Percentiles rank a stretch among this genome's conserved stretches.
These are phyloP conservation scores for Curvularia verruculosa DNA, from an alignment of 2,329 filamentous ascomycete species.

Conservation along the genomic window DNA sequence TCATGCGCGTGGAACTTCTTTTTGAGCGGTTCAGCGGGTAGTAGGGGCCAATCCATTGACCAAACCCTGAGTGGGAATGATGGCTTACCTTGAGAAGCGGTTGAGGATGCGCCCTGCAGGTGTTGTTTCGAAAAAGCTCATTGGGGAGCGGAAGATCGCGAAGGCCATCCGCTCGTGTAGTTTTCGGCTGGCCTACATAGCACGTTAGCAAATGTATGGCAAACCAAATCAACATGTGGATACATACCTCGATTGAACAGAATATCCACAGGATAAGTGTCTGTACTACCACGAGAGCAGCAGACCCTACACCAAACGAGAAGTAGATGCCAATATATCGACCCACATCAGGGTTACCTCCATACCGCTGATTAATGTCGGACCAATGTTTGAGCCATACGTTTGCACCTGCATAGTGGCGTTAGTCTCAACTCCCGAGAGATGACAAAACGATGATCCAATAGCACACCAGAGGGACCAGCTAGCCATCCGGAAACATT, in stretches of 20 bases:
- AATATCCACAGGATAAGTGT: slow-evolving; percentile 98
- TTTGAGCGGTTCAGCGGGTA: slow-evolving; percentile 6
- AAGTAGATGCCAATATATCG: slow-evolving; percentile 97
- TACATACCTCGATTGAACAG: slow-evolving; percentile 92
- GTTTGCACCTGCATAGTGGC: slow-evolving; percentile 66
- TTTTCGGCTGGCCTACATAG: slow-evolving; percentile 80
- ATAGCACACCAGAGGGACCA: slow-evolving; percentile 7
- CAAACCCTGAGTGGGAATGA: slow-evolving; percentile 11
- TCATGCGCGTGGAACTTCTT: not conserved
- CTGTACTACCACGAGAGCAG: slow-evolving; percentile 84
- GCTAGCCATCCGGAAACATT: not conserved
- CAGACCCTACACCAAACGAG: slow-evolving; percentile 86
- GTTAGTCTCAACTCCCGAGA: slow-evolving; percentile 28
- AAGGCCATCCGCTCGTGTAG: slow-evolving; percentile 97
- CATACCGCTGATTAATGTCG: slow-evolving; percentile 72
- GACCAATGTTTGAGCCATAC: slow-evolving; percentile 96
- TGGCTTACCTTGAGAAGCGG: slow-evolving; percentile 82
- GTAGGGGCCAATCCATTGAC: slow-evolving; percentile 11
- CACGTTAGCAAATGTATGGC: slow-evolving; percentile 31
- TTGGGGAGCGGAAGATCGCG: slow-evolving; percentile 95
- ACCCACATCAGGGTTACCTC: slow-evolving; percentile 75
- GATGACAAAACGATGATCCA: slow-evolving; percentile 29
- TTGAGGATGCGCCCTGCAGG: slow-evolving; percentile 96
- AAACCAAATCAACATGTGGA: slow-evolving; percentile 11
- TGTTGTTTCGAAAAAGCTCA: slow-evolving; percentile 99